Evolutionary conservation across 108 stramenopile species (phyloP), one percentile per base, ranked within the genome.

Genomic region (Mediolabrus comicus): DNA sequence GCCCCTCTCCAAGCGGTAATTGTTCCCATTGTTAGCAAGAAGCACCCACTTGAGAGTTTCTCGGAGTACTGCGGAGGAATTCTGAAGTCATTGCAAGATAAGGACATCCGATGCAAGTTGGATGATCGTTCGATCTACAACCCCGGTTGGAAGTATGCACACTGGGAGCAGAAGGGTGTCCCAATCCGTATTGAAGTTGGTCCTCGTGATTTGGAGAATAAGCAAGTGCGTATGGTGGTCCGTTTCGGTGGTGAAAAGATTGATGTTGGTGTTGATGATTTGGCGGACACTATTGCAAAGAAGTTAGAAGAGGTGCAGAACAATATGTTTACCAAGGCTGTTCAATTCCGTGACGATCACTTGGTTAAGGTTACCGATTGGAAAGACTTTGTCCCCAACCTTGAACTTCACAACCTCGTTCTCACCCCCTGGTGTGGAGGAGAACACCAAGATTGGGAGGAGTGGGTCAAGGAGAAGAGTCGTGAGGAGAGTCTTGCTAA

Each of bases 151-250:
- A 99, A 99, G 84, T 99, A 97, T 80, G 96, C 97, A 65, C 98
- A 99, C 68, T 99, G 98, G 98, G 99, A 99, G 82, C 98, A 98
- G 77, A 99, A 99, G 83, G 99, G 98, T 63, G 99, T 99, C 53
- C 99, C 99, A 55, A 81, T 99, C 49, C 96, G 99, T 38, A 79
- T 99, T 55, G 99, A 99, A 70, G 92, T 99, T 28, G 99, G 99
- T 16, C 98, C 98, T 11, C 88, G 92, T 36, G 99, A 99, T 73
- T 67, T 98, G 54, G 96, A 97, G 64, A 80, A 90, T 19, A 84
- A 84, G 26, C 78, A 80, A 62, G 91, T 66, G 35, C 89, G 96
- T 46, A 57, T 94, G 71, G 93, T 90, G n/a, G 68, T 94, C 35
- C 80, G 98, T 12, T 89, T 97, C 77, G 88, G 90, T 61, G 92